Conservation (phyloP, 495 filamentous ascomycete genomes). For the Tuber magnatum region DNA sequence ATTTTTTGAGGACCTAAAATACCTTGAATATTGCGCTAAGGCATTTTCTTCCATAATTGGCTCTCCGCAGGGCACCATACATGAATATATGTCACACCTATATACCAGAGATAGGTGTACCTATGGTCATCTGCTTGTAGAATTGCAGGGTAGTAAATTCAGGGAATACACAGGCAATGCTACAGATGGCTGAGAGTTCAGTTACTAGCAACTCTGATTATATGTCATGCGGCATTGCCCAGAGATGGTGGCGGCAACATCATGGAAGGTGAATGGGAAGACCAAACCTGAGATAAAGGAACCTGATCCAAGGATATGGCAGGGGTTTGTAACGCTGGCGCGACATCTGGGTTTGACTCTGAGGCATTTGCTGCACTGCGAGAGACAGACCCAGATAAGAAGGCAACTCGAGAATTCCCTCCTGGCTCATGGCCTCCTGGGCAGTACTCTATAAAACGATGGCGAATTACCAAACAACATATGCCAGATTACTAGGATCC, state of each 20-base stretch:
- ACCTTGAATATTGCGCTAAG: conserved; percentile 5
- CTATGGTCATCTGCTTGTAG: not conserved
- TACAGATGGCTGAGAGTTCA: not conserved
- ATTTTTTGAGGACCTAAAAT: conserved; percentile 14
- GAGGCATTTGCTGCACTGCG: not conserved
- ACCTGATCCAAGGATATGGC: not conserved
- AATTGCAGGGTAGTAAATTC: conserved; percentile 6
- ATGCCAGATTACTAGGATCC: not conserved
- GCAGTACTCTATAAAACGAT: not conserved
- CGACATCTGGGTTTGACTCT: conserved; percentile 6
- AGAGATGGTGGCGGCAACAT: conserved; percentile 1
- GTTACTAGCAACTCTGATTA: conserved; percentile 14
- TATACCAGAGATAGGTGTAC: not conserved
- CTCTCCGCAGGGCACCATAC: not conserved
- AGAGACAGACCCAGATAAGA: not conserved
- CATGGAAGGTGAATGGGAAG: conserved; percentile 10
- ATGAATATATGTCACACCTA: not conserved
- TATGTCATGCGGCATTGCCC: conserved; percentile 20
- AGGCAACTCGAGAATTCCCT: not conserved
- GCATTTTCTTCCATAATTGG: not conserved
- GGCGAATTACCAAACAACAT: not conserved
- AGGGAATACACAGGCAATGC: not conserved
- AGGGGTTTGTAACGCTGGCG: conserved; percentile 10
- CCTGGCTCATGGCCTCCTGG: not conserved
- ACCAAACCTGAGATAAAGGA: conserved; percentile 6